Evolutionary conservation across 179 eudicot genomes (phyloP).

Genomic region (Camellia oleifera): DNA sequence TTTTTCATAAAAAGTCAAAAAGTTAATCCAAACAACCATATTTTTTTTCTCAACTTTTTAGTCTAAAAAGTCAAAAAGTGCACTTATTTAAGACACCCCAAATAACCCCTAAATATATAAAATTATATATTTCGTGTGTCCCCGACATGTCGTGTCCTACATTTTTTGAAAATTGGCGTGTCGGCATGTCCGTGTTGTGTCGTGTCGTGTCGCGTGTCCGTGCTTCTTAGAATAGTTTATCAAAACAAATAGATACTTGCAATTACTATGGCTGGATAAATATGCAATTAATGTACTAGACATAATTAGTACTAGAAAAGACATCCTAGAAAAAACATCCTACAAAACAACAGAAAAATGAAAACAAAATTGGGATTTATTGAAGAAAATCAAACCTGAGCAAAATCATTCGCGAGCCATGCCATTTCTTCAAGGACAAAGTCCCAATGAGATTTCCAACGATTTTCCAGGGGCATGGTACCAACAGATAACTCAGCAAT

Average conservation of each 20-base stretch:
- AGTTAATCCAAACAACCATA: too few species aligned
- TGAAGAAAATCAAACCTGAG: constrained; percentile 58
- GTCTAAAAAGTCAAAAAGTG: too few species aligned
- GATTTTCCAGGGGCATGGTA: constrained; percentile 35
- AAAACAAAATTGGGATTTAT: background rate
- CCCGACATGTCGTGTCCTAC: too few species aligned
- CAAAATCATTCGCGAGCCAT: constrained; percentile 97
- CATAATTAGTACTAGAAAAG: background rate
- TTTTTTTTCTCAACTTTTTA: too few species aligned
- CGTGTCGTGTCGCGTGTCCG: too few species aligned
- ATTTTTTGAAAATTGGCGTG: too few species aligned
- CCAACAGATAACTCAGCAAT: constrained; percentile 68
- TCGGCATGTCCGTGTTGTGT: too few species aligned
- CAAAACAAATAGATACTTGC: background rate
- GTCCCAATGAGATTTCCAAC: constrained; percentile 73
- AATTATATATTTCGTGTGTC: too few species aligned
- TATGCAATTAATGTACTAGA: background rate
- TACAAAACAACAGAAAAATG: background rate
- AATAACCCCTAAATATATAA: too few species aligned
- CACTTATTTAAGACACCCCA: too few species aligned
- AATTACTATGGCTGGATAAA: background rate
- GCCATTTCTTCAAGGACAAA: constrained; percentile 93
- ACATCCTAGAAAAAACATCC: background rate
- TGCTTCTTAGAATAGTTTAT: background rate
- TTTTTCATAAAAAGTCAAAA: too few species aligned